Evolutionary conservation across 1,284 basidiomycete species (phyloP).

Genomic region (Nidula niveotomentosa): DNA sequence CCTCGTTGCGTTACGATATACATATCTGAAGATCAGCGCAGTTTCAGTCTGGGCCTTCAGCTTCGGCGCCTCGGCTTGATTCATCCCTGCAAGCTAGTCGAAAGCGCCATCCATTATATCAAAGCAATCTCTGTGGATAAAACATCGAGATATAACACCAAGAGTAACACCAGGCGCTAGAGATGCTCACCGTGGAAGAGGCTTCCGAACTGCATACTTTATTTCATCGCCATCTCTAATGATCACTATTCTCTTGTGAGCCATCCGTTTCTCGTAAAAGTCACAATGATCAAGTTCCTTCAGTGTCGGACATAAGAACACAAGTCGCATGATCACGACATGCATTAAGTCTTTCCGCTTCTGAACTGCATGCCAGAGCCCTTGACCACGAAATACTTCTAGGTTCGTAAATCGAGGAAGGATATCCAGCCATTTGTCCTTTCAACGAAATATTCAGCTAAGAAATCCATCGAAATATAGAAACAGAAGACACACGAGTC

Average conservation of each 20-base stretch:
- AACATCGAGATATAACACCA: background rate
- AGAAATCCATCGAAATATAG: background rate
- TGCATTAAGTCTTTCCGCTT: constrained; percentile 34
- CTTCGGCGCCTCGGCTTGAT: no score
- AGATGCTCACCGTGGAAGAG: constrained; percentile 26
- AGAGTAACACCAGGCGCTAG: background rate
- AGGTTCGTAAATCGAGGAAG: constrained; percentile 37
- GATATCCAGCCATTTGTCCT: constrained; percentile 36
- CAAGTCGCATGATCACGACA: constrained; percentile 33
- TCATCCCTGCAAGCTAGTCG: constrained; percentile 11
- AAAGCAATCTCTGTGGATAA: constrained; percentile 22
- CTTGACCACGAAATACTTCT: constrained; percentile 37
- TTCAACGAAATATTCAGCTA: background rate
- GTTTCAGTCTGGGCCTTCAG: background rate
- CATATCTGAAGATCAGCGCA: background rate
- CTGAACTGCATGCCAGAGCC: constrained; percentile 36
- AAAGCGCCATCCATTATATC: constrained; percentile 31
- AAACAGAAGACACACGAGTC: constrained; percentile 18
- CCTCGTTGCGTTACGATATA: background rate
- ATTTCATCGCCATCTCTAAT: constrained; percentile 28
- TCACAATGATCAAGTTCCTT: constrained; percentile 37
- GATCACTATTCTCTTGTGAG: constrained; percentile 35
- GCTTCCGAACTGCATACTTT: constrained; percentile 29
- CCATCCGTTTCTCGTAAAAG: constrained; percentile 27
- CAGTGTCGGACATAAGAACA: constrained; percentile 37